Percentiles rank a stretch among this genome's conserved stretches.
phyloP scores from a whole-genome alignment of 257 asterid species.

The Petrea volubilis region DNA sequence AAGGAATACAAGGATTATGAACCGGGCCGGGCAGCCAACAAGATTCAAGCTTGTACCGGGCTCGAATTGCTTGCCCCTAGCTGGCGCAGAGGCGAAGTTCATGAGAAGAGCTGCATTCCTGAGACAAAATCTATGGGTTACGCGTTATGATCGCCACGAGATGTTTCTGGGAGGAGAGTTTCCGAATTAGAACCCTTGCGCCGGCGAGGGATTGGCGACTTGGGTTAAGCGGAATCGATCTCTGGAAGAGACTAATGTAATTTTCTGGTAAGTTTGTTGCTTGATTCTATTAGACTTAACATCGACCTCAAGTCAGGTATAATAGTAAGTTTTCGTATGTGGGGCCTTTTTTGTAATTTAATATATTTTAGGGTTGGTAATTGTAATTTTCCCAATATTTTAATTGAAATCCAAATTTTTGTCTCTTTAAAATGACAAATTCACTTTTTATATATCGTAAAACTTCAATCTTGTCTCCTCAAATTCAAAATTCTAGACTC shows the following conservation, averaged over 20 bases:
- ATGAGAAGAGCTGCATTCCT: slow-evolving; percentile 72
- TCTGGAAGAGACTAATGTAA: slow-evolving; percentile 67
- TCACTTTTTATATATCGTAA: too few species aligned
- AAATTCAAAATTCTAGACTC: too few species aligned
- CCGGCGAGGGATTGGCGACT: slow-evolving; percentile 72
- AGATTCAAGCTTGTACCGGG: slow-evolving; percentile 79
- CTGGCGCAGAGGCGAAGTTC: slow-evolving; percentile 76
- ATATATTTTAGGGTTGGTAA: too few species aligned
- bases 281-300: too few species aligned
- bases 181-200: slow-evolving; percentile 81
- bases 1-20: slow-evolving; percentile 66
- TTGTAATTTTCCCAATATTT: too few species aligned
- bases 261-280: slow-evolving; percentile 56
- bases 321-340: too few species aligned
- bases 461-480: too few species aligned
- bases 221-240: slow-evolving; percentile 75
- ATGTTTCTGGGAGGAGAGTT: slow-evolving; percentile 83
- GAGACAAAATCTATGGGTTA: slow-evolving; percentile 79
- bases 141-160: slow-evolving; percentile 64
- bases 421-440: too few species aligned
- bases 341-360: too few species aligned
- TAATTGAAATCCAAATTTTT: too few species aligned
- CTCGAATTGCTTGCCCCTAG: slow-evolving; percentile 65
- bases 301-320: too few species aligned
- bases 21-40: slow-evolving; percentile 66